A percentile compares a stretch with the other conserved stretches of the same genome.
Conservation (phyloP, 2,329 filamentous ascomycete species). For the Claviceps spartinae region DNA sequence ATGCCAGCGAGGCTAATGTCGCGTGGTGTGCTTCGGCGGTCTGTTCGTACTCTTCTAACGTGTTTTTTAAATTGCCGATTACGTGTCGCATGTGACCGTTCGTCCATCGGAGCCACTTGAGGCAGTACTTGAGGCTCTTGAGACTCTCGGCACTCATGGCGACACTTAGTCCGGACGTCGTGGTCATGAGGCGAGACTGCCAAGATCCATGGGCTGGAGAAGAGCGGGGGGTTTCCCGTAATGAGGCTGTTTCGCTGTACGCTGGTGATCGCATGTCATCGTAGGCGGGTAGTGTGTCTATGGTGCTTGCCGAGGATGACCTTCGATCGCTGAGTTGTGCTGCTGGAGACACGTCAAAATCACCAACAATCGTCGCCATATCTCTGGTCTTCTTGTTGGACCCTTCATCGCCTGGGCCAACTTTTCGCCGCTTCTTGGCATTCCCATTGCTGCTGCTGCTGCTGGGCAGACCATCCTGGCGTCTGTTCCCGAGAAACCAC, state of each 20-base stretch:
- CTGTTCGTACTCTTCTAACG: slow-evolving; percentile 69
- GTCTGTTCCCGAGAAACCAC: slow-evolving; percentile 58
- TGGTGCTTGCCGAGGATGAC: slow-evolving; percentile 50
- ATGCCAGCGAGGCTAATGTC: slow-evolving; percentile 6
- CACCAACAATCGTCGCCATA: background rate
- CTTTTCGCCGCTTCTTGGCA: slow-evolving; percentile 47
- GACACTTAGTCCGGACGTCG: slow-evolving; percentile 78
- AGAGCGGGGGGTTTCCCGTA: slow-evolving; percentile 15
- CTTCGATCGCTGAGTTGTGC: slow-evolving; percentile 31
- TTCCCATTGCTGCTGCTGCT: slow-evolving; percentile 18
- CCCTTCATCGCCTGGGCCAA: slow-evolving; percentile 26
- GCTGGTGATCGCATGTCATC: slow-evolving; percentile 64
- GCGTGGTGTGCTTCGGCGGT: background rate
- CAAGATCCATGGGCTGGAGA: slow-evolving; percentile 34
- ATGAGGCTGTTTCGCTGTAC: slow-evolving; percentile 47
- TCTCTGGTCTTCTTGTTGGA: slow-evolving; percentile 10
- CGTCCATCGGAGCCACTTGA: slow-evolving; percentile 66
- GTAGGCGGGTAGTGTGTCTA: slow-evolving; percentile 72
- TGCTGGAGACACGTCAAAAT: slow-evolving; percentile 15
- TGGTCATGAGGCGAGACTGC: slow-evolving; percentile 77
- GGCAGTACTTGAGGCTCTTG: slow-evolving; percentile 69
- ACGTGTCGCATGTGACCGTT: slow-evolving; percentile 69
- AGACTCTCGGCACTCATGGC: slow-evolving; percentile 85
- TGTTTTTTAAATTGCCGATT: slow-evolving; percentile 58
- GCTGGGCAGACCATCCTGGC: slow-evolving; percentile 35